Evolutionary conservation across 2,329 filamentous ascomycete genomes (phyloP).

Genomic region (Cordyceps cicadae): DNA sequence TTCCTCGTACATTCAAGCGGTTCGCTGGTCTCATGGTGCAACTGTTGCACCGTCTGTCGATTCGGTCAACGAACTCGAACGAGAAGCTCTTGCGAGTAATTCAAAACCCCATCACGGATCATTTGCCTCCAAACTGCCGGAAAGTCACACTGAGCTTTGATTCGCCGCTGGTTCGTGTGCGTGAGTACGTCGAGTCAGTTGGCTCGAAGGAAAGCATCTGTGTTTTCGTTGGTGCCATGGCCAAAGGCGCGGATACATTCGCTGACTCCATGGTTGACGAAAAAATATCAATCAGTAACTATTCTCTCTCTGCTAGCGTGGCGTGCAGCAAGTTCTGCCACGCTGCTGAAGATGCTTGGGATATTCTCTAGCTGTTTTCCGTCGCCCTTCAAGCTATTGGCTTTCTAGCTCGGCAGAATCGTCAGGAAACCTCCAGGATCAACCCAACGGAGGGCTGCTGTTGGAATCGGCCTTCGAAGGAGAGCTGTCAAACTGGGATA

Average conservation of each 20-base stretch:
- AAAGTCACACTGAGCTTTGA: slow-evolving; percentile 97
- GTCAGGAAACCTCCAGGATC: not conserved
- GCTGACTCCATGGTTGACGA: slow-evolving; percentile 92
- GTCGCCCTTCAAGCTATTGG: not conserved
- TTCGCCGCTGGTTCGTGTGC: slow-evolving; percentile 73
- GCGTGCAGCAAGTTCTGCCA: slow-evolving; percentile 99
- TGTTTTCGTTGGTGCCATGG: slow-evolving; percentile 97
- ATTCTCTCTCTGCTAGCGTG: slow-evolving; percentile 91
- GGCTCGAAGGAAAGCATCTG: slow-evolving; percentile 85
- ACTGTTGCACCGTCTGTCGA: slow-evolving; percentile 87
- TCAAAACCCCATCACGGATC: slow-evolving; percentile 95
- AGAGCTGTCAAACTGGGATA: not conserved
- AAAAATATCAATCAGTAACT: slow-evolving; percentile 97
- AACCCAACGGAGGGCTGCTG: not conserved
- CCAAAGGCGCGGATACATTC: slow-evolving; percentile 91
- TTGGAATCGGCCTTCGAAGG: not conserved
- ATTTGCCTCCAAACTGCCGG: slow-evolving; percentile 91
- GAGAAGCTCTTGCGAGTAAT: slow-evolving; percentile 97
- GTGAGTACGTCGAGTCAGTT: slow-evolving; percentile 79
- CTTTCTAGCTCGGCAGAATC: not conserved
- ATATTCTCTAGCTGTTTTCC: slow-evolving; percentile 58
- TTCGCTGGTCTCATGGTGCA: slow-evolving; percentile 99
- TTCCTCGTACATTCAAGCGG: slow-evolving; percentile 96
- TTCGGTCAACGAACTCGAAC: slow-evolving; percentile 91
- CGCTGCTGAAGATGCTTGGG: slow-evolving; percentile 93